Percentiles rank a stretch among this genome's conserved stretches.
These are phyloP conservation scores for Schizochytrium sp. DNA, from an alignment of 108 stramenopile genomes.

Conservation along the genomic window DNA sequence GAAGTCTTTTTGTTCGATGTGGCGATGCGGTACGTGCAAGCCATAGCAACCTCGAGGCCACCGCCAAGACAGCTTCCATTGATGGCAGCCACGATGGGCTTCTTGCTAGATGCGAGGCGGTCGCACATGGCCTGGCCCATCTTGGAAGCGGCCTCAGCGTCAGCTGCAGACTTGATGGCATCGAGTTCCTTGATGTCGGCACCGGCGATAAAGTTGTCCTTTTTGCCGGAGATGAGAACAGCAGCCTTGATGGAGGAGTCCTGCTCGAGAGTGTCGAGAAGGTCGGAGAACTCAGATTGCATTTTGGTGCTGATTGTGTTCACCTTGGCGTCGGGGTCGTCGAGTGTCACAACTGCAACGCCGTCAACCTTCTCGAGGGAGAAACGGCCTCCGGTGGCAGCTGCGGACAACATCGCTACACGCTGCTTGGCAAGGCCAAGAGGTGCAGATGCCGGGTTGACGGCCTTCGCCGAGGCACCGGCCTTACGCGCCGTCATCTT, in stretches of 20 bases:
- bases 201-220: conserved; percentile 97
- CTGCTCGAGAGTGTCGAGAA: conserved; percentile 73
- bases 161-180: conserved; percentile 84
- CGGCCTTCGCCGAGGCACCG: no score
- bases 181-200: conserved; percentile 97
- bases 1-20: conserved; percentile 91
- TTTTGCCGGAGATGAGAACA: conserved; percentile 94
- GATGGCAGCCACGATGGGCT: conserved; percentile 95
- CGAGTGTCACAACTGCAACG: conserved; percentile 89
- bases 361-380: conserved; percentile 73
- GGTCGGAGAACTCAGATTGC: conserved; percentile 82
- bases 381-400: conserved; percentile 7
- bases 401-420: background rate
- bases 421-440: no score
- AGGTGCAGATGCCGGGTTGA: no score
- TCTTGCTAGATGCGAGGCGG: conserved; percentile 83
- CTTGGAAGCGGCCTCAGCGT: conserved; percentile 83
- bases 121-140: conserved; percentile 85
- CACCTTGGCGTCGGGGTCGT: conserved; percentile 88
- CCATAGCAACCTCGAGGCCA: conserved; percentile 98
- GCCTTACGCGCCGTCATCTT: no score
- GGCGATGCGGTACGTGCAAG: conserved; percentile 97
- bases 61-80: conserved; percentile 96
- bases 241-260: conserved; percentile 84
- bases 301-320: conserved; percentile 89